Conservation (phyloP, 1,284 basidiomycete species). For the Melampsora americana region DNA sequence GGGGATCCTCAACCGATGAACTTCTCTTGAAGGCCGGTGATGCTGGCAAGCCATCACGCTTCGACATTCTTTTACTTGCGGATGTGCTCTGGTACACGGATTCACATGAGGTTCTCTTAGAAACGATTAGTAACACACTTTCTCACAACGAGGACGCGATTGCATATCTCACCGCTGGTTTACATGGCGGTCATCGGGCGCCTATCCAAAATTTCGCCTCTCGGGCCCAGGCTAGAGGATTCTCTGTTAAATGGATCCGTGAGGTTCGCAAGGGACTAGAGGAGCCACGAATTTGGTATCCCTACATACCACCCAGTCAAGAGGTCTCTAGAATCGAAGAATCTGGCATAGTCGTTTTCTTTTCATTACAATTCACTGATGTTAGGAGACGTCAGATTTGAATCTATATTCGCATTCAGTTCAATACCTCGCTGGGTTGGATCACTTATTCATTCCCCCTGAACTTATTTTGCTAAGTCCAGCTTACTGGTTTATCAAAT, state of each 20-base stretch:
- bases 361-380: not conserved
- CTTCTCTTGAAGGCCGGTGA: not conserved
- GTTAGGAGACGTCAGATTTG: too few relatives aligned
- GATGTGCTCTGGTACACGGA: not conserved
- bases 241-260: conserved; percentile 46
- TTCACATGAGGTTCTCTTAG: not conserved
- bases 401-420: too few relatives aligned
- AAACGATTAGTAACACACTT: not conserved
- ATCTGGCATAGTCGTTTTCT: not conserved
- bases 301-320: not conserved
- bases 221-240: not conserved
- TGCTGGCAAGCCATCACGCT: not conserved
- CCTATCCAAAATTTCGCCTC: not conserved
- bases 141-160: not conserved
- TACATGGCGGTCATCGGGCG: not conserved
- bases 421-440: too few relatives aligned
- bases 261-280: not conserved
- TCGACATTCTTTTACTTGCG: not conserved
- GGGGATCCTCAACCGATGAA: not conserved
- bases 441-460: too few relatives aligned
- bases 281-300: not conserved
- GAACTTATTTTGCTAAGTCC: too few relatives aligned
- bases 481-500: too few relatives aligned
- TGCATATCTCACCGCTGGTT: not conserved
- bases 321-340: not conserved